Conservation (phyloP, 352 stramenopile genomes). For the Globisporangium nagaii region DNA sequence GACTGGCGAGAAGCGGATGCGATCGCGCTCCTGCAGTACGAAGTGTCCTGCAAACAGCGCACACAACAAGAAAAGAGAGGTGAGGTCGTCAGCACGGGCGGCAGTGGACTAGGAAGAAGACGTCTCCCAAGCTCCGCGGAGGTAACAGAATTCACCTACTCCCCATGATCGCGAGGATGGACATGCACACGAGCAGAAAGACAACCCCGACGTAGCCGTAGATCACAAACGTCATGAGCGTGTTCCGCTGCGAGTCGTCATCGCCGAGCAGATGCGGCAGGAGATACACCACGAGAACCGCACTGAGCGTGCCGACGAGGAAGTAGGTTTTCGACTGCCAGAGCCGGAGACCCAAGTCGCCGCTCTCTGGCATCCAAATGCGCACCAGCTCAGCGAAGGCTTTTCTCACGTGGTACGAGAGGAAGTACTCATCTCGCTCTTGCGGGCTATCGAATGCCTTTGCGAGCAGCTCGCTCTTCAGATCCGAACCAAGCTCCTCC, state of each 20-base stretch:
- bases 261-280: not conserved
- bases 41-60: conserved; percentile 56
- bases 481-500: conserved; percentile 38
- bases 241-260: conserved; percentile 14
- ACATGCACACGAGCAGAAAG: conserved; percentile 26
- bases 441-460: conserved; percentile 25
- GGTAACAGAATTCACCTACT: conserved; percentile 22
- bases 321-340: conserved; percentile 44
- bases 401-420: conserved; percentile 35
- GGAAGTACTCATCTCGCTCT: conserved; percentile 33
- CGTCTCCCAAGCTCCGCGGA: no score
- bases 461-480: conserved; percentile 32
- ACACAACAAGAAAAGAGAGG: no score
- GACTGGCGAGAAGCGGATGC: conserved; percentile 37
- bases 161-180: conserved; percentile 32
- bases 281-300: conserved; percentile 12
- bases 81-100: no score
- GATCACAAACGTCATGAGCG: conserved; percentile 33
- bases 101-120: no score
- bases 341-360: conserved; percentile 35
- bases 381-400: conserved; percentile 35
- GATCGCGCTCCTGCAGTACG: conserved; percentile 43
- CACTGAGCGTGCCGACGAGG: conserved; percentile 21
- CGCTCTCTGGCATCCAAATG: conserved; percentile 60
- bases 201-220: conserved; percentile 29